A percentile compares a stretch with the other conserved stretches of the same genome.
These are phyloP conservation scores for Magnaporthales sp. DNA, from an alignment of 2,329 filamentous ascomycete genomes.

Conservation along the genomic window DNA sequence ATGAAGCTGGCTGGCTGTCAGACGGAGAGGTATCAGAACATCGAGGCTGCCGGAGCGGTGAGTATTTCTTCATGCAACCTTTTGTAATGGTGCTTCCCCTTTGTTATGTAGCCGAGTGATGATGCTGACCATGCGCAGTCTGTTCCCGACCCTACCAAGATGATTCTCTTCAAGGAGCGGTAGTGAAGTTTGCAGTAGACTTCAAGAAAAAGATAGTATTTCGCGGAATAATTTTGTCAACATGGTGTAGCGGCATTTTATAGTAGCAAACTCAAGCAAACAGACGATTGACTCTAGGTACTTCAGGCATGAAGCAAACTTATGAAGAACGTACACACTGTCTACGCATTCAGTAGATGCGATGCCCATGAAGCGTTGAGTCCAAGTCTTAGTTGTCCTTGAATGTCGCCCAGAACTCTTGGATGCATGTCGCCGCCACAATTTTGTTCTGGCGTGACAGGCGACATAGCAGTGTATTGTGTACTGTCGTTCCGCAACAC, in stretches of 20 bases:
- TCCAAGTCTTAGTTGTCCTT: too few relatives aligned
- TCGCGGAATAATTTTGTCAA: not conserved
- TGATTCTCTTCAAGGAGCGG: constrained; percentile 3
- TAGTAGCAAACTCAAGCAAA: not conserved
- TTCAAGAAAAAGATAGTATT: not conserved
- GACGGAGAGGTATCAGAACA: constrained; percentile 17
- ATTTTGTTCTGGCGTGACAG: too few relatives aligned
- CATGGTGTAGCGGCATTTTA: not conserved
- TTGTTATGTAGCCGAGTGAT: not conserved
- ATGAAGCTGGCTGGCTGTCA: constrained; percentile 15
- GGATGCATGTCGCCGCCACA: too few relatives aligned
- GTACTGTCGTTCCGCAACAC: too few relatives aligned
- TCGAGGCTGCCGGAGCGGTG: constrained; percentile 12
- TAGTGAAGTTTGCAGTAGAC: not conserved
- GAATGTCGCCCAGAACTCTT: too few relatives aligned
- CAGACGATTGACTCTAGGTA: not conserved
- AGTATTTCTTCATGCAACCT: too few relatives aligned
- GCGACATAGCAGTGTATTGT: too few relatives aligned
- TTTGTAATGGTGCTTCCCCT: not conserved
- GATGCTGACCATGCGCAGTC: not conserved
- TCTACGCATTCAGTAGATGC: too few relatives aligned
- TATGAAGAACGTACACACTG: not conserved
- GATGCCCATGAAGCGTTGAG: too few relatives aligned
- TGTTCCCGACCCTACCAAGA: not conserved
- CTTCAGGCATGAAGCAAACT: not conserved